Evolutionary conservation across 1,284 basidiomycete genomes (phyloP), one percentile per base, ranked within the genome.

Genomic region (Cystobasidiaceae sp.): DNA sequence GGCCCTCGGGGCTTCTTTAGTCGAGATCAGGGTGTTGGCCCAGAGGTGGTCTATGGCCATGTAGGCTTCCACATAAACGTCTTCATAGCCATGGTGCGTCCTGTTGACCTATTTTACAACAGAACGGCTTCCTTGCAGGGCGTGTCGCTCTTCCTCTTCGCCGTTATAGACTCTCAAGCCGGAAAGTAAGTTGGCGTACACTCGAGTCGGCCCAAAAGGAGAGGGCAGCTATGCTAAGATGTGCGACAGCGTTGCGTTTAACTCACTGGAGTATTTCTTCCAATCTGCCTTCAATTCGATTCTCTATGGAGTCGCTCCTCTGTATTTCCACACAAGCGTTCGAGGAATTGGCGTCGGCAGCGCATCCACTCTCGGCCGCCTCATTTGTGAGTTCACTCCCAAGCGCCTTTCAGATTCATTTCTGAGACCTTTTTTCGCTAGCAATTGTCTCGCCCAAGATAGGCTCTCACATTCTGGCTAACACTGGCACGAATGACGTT

Each of bases 301-400:
- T 32, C 68, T 75, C 8, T 75, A 75, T 48, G 73, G 73, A 7
- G 71, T 68, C 19, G 69, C 73, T 0, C 73, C 75, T 3, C 67
- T 70, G 55, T 75, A 70, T 21, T 68, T 71, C 63, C 37, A 44
- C 17, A 50, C 68, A 2, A 60, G 70, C 21, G 72, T 75, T 1
- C 68, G 76, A 34, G 76, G 76, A 0, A 75, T 72, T 0, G 76
- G 73, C 0, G 67, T 67, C 17, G 76, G 76, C 0, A 58, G 73
- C 2, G 72, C 74, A 0, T 73, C 73, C 0, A 74, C 74, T 0
- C 63, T 76, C 9, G 75, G 75, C 2, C 66, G 75, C 9, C 49
- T 77, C 0, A 64, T 73, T 3, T 67, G 69, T 32, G 37, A 21
- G 54, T 44, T 13, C 48, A 50, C 8, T 32, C 9, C 13, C 23